These are phyloP conservation scores for Lophiostoma macrostomum DNA, from an alignment of 495 filamentous ascomycete genomes.

Conservation along the genomic window DNA sequence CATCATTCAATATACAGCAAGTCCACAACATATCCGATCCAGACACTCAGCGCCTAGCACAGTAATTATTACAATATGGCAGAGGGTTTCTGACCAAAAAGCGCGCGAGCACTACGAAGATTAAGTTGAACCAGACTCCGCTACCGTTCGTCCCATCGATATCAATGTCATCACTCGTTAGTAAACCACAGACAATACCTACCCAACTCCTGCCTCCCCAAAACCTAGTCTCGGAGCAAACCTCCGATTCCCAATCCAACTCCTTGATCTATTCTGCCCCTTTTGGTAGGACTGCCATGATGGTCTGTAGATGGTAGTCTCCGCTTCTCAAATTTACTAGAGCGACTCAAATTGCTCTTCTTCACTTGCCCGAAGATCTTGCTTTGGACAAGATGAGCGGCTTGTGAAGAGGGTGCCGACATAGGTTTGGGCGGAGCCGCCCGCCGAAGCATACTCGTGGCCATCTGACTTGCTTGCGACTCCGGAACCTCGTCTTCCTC, in stretches of 20 bases:
- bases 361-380: constrained; percentile 42
- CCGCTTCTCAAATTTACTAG: constrained; percentile 32
- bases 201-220: background rate
- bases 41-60: background rate
- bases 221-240: constrained; percentile 25
- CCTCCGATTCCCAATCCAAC: constrained; percentile 42
- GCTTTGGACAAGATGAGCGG: constrained; percentile 30
- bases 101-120: background rate
- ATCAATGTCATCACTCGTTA: constrained; percentile 14
- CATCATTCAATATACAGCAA: background rate
- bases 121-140: background rate
- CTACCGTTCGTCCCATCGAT: background rate
- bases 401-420: constrained; percentile 23
- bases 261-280: constrained; percentile 26
- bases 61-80: constrained; percentile 7
- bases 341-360: constrained; percentile 32
- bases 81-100: background rate
- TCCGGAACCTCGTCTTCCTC: constrained; percentile 52
- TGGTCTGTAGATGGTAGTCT: constrained; percentile 23
- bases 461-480: constrained; percentile 51
- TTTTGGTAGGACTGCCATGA: constrained; percentile 34
- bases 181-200: background rate
- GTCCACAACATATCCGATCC: background rate
- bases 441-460: constrained; percentile 52
- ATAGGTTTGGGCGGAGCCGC: constrained; percentile 13